Evolutionary conservation across 345 rosid genomes (phyloP).

Genomic region (Draba incana): DNA sequence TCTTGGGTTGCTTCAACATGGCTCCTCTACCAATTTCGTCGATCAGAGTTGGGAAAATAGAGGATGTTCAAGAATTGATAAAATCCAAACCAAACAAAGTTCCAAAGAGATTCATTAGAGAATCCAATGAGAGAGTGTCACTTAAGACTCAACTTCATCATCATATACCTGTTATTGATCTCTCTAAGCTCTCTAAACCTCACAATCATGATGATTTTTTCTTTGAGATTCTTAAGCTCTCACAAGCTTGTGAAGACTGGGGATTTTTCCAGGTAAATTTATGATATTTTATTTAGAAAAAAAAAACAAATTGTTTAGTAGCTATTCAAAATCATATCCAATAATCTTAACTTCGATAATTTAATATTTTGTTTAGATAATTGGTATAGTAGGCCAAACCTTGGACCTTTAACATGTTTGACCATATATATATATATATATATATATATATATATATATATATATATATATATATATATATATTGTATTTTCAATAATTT

Average conservation of each 20-base stretch:
- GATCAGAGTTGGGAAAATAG: constrained; percentile 73
- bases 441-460: neutral
- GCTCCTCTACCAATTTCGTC: constrained; percentile 63
- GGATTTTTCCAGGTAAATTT: constrained; percentile 86
- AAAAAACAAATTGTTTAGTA: too few species aligned
- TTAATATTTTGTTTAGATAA: neutral
- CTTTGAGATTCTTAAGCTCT: constrained; percentile 52
- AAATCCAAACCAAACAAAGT: constrained; percentile 59
- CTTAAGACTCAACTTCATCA: constrained; percentile 37
- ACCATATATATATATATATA: neutral
- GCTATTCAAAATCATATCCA: neutral
- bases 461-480: neutral
- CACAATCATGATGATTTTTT: constrained; percentile 43
- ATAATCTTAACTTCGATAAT: neutral
- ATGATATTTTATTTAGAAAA: neutral
- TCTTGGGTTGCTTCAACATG: constrained; percentile 44
- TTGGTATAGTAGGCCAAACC: neutral
- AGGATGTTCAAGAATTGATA: constrained; percentile 89
- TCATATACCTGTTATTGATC: constrained; percentile 69
- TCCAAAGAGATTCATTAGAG: constrained; percentile 81
- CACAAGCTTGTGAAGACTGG: constrained; percentile 87
- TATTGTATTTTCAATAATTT: neutral
- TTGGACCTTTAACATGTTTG: constrained; percentile 7
- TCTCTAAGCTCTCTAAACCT: constrained; percentile 57
- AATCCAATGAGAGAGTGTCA: constrained; percentile 57